Percentiles rank a stretch among this genome's conserved stretches.
Conservation (phyloP, 306 rosid species). For the Dicorynia guianensis region DNA sequence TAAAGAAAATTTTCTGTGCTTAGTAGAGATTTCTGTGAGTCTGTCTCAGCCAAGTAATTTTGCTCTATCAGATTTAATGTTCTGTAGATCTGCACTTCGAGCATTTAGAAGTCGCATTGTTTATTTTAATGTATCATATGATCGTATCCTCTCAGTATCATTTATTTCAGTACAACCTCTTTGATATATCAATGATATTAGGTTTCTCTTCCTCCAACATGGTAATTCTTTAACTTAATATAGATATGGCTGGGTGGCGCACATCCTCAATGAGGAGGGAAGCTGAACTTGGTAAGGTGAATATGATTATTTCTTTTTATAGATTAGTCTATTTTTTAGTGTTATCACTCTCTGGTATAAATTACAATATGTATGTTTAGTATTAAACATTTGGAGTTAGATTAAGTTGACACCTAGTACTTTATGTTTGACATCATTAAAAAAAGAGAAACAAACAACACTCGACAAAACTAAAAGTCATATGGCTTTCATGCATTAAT, state of each 20-base stretch:
- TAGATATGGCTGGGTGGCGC: constrained; percentile 99
- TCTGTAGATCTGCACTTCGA: constrained; percentile 88
- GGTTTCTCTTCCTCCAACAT: constrained; percentile 31
- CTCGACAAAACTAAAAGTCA: not conserved
- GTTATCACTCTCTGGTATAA: constrained; percentile 24
- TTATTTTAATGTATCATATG: constrained; percentile 95
- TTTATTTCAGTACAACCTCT: constrained; percentile 13
- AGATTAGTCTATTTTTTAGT: constrained; percentile 23
- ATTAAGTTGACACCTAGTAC: no score
- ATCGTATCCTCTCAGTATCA: constrained; percentile 73
- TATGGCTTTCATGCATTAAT: not conserved
- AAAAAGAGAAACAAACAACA: not conserved
- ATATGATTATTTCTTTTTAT: constrained; percentile 42
- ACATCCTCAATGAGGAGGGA: constrained; percentile 97
- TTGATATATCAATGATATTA: constrained; percentile 34
- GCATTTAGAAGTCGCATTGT: constrained; percentile 74
- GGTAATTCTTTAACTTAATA: constrained; percentile 51
- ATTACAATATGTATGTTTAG: not conserved
- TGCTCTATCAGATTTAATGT: constrained; percentile 41
- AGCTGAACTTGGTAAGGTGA: constrained; percentile 78
- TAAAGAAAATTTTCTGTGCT: constrained; percentile 27
- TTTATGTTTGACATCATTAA: not conserved
- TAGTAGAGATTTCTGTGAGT: not conserved
- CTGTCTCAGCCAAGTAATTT: constrained; percentile 6
- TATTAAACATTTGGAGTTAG: no score